Evolutionary conservation across 140 eudicot genomes (phyloP), one percentile per base, ranked within the genome.

Genomic region (Oenanthe javanica): DNA sequence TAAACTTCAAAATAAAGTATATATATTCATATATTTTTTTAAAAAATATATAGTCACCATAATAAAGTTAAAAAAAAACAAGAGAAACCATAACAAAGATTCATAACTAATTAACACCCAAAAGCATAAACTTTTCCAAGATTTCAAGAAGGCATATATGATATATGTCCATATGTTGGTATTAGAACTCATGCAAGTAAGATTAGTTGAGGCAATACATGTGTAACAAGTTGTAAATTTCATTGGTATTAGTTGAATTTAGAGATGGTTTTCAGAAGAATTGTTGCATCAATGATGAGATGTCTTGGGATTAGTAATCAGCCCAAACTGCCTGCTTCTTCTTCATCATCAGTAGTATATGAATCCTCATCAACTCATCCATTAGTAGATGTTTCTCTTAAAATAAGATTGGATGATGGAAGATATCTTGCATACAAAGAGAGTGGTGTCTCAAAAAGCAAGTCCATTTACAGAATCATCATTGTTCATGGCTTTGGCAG

Each of bases 401-500:
- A 86, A 73, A 84, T 93, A 83, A 91, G 78, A 80, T 93, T 93
- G 23, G 79, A 89, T 82, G 98, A 93, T 86, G 98, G 98, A 45
- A 90, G 98, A 61, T 81, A 48, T 14, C 79, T 93, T 82, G 96
- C 93, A 74, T 93, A 93, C 75, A 84, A 81, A 75, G 98, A 93
- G 77, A 87, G 83, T 72, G 98, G 98, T 40, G 98, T 93, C 63
- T 87, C 97, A 52, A 93, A 82, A 81, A 81, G 79, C 77, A 78
- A 83, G 81, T 86, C 98, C 76, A 85, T 50, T 51, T 87, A 85
- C 87, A 93, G 80, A 84, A 64, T 93, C 67, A 80, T 93, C 78
- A 78, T 93, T 79, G 92, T 90, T 84, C 98, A 93, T 87, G 98
- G 97, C 54, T 93, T 91, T 86, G 98, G 90, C 25, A 91, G 97